Conservation (phyloP, 2,329 filamentous ascomycete species). For the Ascochyta clinopodiicola region DNA sequence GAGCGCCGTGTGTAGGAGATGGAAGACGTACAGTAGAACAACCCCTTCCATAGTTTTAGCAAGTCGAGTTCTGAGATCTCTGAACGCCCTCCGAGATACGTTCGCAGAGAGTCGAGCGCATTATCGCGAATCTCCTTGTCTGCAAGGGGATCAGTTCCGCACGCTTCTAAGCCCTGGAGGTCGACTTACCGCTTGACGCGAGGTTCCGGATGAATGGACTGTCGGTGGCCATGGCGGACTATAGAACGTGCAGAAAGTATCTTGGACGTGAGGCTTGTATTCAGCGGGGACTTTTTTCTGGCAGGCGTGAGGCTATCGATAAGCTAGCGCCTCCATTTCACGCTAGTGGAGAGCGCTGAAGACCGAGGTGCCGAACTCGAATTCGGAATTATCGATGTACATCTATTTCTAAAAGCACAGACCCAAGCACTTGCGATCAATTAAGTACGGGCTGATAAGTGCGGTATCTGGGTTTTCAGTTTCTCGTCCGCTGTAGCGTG, state of each 20-base stretch:
- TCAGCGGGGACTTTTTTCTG: constrained; percentile 18
- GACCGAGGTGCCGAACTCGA: background rate
- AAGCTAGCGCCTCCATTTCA: constrained; percentile 6
- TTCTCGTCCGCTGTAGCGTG: no score
- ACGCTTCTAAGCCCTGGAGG: background rate
- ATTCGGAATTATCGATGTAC: no score
- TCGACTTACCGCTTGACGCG: constrained; percentile 75
- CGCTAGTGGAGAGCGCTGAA: constrained; percentile 1
- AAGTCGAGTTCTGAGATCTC: constrained; percentile 72
- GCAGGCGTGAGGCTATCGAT: constrained; percentile 11
- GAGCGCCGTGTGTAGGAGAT: background rate
- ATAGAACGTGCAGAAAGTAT: background rate
- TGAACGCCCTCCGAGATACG: constrained; percentile 73
- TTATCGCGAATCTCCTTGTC: constrained; percentile 80
- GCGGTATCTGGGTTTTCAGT: no score
- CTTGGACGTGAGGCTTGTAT: constrained; percentile 1
- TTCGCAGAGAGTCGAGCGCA: constrained; percentile 76
- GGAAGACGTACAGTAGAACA: constrained; percentile 74
- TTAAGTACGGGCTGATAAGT: no score
- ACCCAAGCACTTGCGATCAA: no score
- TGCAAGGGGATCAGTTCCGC: constrained; percentile 48
- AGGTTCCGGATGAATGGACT: constrained; percentile 82
- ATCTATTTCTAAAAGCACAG: no score
- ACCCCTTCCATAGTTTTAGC: constrained; percentile 90
- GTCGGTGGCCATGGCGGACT: constrained; percentile 35